phyloP scores from a whole-genome alignment of 768 basidiomycete genomes.

The Tricholoma flavovirens region DNA sequence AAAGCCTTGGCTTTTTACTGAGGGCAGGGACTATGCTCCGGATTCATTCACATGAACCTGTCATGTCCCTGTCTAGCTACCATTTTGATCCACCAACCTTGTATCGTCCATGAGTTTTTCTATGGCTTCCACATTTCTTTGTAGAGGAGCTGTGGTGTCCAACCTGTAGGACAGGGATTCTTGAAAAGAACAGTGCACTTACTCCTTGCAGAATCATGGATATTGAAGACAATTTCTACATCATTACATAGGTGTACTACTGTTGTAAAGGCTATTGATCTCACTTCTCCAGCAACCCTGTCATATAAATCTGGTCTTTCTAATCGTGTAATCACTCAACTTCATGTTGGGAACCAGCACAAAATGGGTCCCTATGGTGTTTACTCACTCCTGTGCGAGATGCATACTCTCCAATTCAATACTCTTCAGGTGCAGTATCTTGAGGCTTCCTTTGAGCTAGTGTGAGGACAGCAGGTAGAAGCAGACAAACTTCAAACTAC shows the following conservation, averaged over 20 bases:
- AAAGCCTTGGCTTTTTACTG: not conserved
- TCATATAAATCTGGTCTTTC: slow-evolving; percentile 15
- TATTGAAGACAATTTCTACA: slow-evolving; percentile 15
- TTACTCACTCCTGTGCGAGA: slow-evolving; percentile 13
- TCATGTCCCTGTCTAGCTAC: not conserved
- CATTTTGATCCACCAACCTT: slow-evolving; percentile 10
- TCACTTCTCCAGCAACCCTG: slow-evolving; percentile 12
- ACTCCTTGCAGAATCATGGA: slow-evolving; percentile 15
- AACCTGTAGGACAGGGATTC: too few relatives aligned
- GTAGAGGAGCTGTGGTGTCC: slow-evolving; percentile 11
- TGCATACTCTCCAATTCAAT: slow-evolving; percentile 17
- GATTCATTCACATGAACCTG: not conserved
- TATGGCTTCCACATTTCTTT: slow-evolving; percentile 19
- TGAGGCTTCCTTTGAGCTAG: slow-evolving; percentile 12
- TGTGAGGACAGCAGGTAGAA: not conserved
- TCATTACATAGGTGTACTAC: slow-evolving; percentile 21
- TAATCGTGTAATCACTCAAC: slow-evolving; percentile 8
- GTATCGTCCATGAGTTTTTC: slow-evolving; percentile 14
- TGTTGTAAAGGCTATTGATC: slow-evolving; percentile 14
- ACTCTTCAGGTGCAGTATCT: slow-evolving; percentile 16
- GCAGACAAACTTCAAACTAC: not conserved
- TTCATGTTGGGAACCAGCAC: slow-evolving; percentile 19
- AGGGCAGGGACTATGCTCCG: not conserved
- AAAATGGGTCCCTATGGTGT: slow-evolving; percentile 21
- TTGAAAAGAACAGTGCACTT: slow-evolving; percentile 18